phyloP scores from a whole-genome alignment of 2,329 filamentous ascomycete species.

The Monilinia laxa region DNA sequence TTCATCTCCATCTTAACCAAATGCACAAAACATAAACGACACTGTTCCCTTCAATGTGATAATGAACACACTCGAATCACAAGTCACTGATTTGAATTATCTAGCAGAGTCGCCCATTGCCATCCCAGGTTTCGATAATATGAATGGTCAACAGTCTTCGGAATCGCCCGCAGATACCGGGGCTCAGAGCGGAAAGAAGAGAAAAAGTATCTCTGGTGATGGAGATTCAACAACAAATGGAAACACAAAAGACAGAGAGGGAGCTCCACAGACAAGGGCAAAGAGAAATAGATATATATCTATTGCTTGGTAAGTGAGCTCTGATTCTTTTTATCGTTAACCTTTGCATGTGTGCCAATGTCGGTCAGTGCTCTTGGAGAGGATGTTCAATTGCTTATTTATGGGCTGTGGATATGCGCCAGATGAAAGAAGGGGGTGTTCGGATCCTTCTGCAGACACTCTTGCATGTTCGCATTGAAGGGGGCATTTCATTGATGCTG shows the following conservation, averaged over 20 bases:
- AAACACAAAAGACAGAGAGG: slow-evolving; percentile 11
- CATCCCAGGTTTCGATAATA: slow-evolving; percentile 26
- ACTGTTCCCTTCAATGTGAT: slow-evolving; percentile 30
- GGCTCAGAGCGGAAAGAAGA: slow-evolving; percentile 39
- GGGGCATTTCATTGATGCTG: not conserved
- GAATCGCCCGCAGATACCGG: slow-evolving; percentile 38
- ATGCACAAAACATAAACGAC: not conserved
- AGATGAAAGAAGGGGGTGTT: not conserved
- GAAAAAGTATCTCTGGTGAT: slow-evolving; percentile 34
- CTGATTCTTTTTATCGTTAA: not conserved
- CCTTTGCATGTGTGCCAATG: not conserved
- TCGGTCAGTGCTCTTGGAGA: not conserved
- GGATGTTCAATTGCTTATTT: not conserved
- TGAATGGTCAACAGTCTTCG: slow-evolving; percentile 38
- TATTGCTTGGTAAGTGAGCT: slow-evolving; percentile 40
- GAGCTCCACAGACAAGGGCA: slow-evolving; percentile 37
- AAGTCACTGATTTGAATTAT: slow-evolving; percentile 40
- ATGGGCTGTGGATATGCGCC: not conserved
- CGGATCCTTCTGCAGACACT: not conserved
- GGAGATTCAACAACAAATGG: slow-evolving; percentile 24
- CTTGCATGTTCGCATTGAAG: not conserved
- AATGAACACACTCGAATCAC: slow-evolving; percentile 41
- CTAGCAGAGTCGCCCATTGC: slow-evolving; percentile 39
- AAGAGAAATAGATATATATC: slow-evolving; percentile 43
- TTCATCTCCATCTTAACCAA: not conserved